Evolutionary conservation across 805 yeast species (phyloP), one percentile per base, ranked within the genome.

Genomic region (Ogataea kodamae): DNA sequence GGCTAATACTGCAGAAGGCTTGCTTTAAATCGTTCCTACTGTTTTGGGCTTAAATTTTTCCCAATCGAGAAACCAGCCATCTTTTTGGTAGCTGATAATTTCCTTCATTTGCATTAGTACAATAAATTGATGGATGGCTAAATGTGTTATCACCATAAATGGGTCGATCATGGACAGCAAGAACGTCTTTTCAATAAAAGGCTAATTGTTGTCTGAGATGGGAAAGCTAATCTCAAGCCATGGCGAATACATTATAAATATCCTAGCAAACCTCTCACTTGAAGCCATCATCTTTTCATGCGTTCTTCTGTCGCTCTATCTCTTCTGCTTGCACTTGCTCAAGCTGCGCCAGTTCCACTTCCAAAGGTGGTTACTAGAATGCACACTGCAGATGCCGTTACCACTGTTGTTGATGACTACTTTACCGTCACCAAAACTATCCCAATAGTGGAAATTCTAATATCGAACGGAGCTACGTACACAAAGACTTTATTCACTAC

Each of bases 401-500:
- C 67, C 11, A 53, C 54, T 6, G 51, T 61, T 6, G 44, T 42
- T 7, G 44, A 48, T 6, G 40, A 52, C 52, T 57, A 48, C 25
- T 61, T 65, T 19, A 70, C 75, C 1, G 75, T 72, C 25, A 71
- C 77, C 9, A 57, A 68, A 12, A 60, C 63, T 43, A 59, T 71
- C 39, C 78, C 79, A 16, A 67, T 76, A 12, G 78, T 74, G 22
- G 70, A 72, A 42, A 55, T 74, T 11, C 59, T 72, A 25, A 65
- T 74, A 31, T 71, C 75, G 6, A 64, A 70, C 48, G 77, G 74
- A 29, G 70, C 60, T 24, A 69, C 76, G 22, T 71, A 64, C 44
- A 74, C 79, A 10, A 49, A 52, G 39, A 75, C 80, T 16, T 51
- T 64, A 34, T 59, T 66, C 8, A 52, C 62, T 20, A 63, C 67